Conservation (phyloP, 352 stramenopile genomes). For the Achlya hypogyna region DNA sequence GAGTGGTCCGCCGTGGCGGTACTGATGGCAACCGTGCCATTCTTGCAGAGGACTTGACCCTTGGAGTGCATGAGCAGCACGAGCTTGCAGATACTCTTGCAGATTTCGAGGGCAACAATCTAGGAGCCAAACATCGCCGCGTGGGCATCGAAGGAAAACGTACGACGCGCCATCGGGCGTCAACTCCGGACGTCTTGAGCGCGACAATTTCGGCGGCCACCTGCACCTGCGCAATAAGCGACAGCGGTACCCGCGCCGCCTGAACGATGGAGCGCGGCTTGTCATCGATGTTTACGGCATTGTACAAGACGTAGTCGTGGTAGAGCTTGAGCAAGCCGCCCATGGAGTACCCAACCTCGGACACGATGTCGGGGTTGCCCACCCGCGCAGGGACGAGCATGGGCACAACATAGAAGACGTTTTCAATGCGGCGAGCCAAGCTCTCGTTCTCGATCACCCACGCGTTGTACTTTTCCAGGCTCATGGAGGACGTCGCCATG, state of each 20-base stretch:
- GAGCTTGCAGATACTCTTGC: constrained; percentile 63
- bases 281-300: not conserved
- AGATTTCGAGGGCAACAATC: constrained; percentile 69
- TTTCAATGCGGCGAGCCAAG: constrained; percentile 68
- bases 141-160: not conserved
- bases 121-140: constrained; percentile 17
- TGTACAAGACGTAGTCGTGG: constrained; percentile 67
- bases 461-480: constrained; percentile 36
- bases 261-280: constrained; percentile 30
- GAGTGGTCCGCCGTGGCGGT: not conserved
- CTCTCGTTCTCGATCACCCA: constrained; percentile 54
- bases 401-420: constrained; percentile 61
- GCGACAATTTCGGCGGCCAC: constrained; percentile 71
- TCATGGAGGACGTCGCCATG: not conserved
- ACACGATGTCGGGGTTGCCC: constrained; percentile 51
- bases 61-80: constrained; percentile 43
- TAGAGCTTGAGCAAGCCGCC: constrained; percentile 67
- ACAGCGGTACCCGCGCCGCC: constrained; percentile 53
- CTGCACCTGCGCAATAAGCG: constrained; percentile 69
- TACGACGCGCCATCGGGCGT: constrained; percentile 63
- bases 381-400: constrained; percentile 62
- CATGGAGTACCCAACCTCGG: constrained; percentile 68
- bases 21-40: constrained; percentile 11
- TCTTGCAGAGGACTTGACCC: constrained; percentile 18
- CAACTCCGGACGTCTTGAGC: constrained; percentile 53